These are phyloP conservation scores for Aspergillus tamarii DNA, from an alignment of 2,329 filamentous ascomycete species.

Conservation along the genomic window DNA sequence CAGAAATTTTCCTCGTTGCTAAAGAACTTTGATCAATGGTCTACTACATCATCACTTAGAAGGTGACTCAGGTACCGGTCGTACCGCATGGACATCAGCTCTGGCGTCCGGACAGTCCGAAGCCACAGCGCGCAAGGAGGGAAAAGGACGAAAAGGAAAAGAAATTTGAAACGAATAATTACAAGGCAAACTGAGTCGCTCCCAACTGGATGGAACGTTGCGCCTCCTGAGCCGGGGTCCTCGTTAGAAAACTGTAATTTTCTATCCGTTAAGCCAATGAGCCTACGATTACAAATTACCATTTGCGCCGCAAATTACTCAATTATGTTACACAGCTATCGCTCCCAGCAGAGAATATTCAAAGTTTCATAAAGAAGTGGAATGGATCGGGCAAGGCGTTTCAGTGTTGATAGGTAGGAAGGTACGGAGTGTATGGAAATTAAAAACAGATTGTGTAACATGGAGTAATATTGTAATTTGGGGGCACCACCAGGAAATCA, in stretches of 20 bases:
- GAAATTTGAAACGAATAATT: constrained; percentile 12
- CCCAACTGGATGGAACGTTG: constrained; percentile 34
- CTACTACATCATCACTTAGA: not conserved
- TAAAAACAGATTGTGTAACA: not conserved
- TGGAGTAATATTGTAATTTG: not conserved
- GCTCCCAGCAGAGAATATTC: not conserved
- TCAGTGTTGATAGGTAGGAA: not conserved
- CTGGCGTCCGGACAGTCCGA: not conserved
- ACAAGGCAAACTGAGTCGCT: constrained; percentile 12
- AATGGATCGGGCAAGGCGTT: not conserved
- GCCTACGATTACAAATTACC: constrained; percentile 2
- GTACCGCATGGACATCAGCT: not conserved
- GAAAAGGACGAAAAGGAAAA: not conserved
- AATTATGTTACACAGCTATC: constrained; percentile 1
- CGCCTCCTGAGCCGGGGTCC: constrained; percentile 26
- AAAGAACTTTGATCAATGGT: not conserved
- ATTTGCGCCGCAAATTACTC: not conserved
- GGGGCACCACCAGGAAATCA: not conserved
- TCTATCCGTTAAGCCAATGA: constrained; percentile 5
- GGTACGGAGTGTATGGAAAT: not conserved
- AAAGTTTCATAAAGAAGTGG: not conserved
- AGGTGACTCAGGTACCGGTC: constrained; percentile 4
- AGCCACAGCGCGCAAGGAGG: not conserved
- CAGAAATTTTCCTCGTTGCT: not conserved
- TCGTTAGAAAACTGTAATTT: constrained; percentile 14